phyloP scores from a whole-genome alignment of 2,329 filamentous ascomycete species.

The Ramichloridium luteum region DNA sequence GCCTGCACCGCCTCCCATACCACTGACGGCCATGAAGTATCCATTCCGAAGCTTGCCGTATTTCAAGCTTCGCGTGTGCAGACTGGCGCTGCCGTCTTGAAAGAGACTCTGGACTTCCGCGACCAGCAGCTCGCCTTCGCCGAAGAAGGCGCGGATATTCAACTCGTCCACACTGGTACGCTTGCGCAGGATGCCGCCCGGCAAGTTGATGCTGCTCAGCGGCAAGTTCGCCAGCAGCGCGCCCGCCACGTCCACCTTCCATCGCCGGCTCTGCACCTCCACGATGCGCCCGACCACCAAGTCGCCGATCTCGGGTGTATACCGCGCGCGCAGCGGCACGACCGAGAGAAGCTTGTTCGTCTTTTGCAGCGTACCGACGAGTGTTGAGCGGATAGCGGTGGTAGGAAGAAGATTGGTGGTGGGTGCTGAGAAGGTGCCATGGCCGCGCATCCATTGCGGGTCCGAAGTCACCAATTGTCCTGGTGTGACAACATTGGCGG shows the following conservation, averaged over 20 bases:
- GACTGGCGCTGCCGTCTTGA: constrained; percentile 68
- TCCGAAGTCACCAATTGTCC: constrained; percentile 81
- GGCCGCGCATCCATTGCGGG: constrained; percentile 96
- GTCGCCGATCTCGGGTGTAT: constrained; percentile 92
- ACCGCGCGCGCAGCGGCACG: constrained; percentile 77
- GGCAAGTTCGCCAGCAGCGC: constrained; percentile 75
- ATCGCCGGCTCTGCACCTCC: constrained; percentile 84
- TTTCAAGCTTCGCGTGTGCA: constrained; percentile 82
- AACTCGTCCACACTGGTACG: constrained; percentile 92
- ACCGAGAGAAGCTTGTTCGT: constrained; percentile 97
- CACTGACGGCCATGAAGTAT: constrained; percentile 69
- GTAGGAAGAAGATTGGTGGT: too few species aligned
- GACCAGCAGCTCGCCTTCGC: constrained; percentile 84
- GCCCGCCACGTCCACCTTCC: constrained; percentile 89
- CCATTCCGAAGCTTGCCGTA: constrained; percentile 96
- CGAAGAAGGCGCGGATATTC: constrained; percentile 94
- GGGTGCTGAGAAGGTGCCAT: constrained; percentile 64
- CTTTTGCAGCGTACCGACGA: constrained; percentile 79
- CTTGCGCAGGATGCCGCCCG: constrained; percentile 81
- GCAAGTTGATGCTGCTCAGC: constrained; percentile 83
- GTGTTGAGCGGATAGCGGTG: constrained; percentile 70
- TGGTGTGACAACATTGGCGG: constrained; percentile 61
- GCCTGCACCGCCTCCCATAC: constrained; percentile 64
- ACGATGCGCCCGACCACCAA: constrained; percentile 87
- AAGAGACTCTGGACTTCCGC: constrained; percentile 89